phyloP scores from a whole-genome alignment of 345 rosid genomes.

The Alliaria petiolata region DNA sequence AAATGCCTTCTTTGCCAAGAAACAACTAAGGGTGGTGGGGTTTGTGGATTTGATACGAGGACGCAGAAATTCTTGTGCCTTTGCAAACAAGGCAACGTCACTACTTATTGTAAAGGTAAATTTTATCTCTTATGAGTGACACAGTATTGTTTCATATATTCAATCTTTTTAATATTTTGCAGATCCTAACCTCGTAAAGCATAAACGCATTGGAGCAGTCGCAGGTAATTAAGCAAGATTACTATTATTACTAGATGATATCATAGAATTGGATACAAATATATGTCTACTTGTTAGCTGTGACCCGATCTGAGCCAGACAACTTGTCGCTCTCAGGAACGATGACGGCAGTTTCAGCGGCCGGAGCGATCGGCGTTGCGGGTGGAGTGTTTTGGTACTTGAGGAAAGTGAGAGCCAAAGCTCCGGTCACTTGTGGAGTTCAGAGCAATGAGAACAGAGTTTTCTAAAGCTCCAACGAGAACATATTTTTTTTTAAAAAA shows the following conservation, averaged over 20 bases:
- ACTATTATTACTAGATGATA: neutral
- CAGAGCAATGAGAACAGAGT: conserved; percentile 82
- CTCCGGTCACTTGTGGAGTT: conserved; percentile 88
- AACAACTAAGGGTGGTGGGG: conserved; percentile 62
- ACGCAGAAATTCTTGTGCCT: conserved; percentile 65
- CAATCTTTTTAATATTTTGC: neutral
- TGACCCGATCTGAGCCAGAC: neutral
- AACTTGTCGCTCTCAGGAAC: conserved; percentile 42
- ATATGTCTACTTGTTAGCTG: neutral
- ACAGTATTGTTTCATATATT: neutral
- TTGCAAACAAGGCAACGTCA: conserved; percentile 57
- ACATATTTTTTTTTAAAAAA: neutral
- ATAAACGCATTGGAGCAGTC: conserved; percentile 23
- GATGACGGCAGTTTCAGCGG: conserved; percentile 70
- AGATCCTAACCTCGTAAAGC: conserved; percentile 29
- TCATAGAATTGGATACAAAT: neutral
- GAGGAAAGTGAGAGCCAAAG: conserved; percentile 74
- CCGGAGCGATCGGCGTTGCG: conserved; percentile 66
- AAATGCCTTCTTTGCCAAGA: conserved; percentile 84
- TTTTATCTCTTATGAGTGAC: neutral
- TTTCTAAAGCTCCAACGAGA: conserved; percentile 36
- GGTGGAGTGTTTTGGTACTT: conserved; percentile 68
- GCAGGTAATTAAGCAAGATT: conserved; percentile 18
- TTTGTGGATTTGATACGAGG: conserved; percentile 63
- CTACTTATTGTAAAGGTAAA: conserved; percentile 67